Base-by-base conservation (phyloP, 2,329 filamentous ascomycete genomes). In the Trichoderma arundinaceum region DNA sequence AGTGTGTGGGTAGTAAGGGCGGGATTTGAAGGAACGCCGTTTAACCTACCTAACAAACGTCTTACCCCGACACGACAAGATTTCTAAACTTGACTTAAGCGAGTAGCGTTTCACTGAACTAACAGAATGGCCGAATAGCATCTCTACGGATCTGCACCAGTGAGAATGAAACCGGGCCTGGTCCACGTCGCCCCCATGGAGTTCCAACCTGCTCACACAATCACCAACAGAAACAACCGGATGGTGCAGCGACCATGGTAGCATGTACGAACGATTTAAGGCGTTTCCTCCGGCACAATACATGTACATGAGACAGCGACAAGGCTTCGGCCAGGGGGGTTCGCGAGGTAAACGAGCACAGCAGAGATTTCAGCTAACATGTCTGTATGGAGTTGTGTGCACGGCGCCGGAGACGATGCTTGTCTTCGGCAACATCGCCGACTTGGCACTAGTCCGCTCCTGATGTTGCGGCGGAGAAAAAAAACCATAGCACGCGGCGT, bases 401-500 rank as follows among this genome's bases (percentile, higher is more conserved):
- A 48, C 48, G 48, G 41, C 43, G 60, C 17, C 60, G 49, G 28
- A 28, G 22, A 15, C 51, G 39, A 46, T 64, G 32, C 41, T 56
- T 32, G 19, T 39, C 19, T 48, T 46, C 60, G 60, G 60, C 51
- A 64, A 10, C 60, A 64, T 56, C 39, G 60, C 60, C 60, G 52
- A 48, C 60, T 56, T 54, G 39, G 49, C 44, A 48, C 39, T 63
- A 63, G 48, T 51, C 48, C 35, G 15, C 44, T 46, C 41, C 28
- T 48, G 17, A 17, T 54, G 39, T 39, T 46, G 17, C 32, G 51
- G 51, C 49, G 60, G 51, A 60, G 57, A 60, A 60, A 60, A 44
- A 64, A 62, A 53, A 53, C n/a, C n/a, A 54, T 28, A 54, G 28
- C 60, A 39, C 35, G 32, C 60, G 60, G 60, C 49, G 60, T 54